Base-by-base conservation (phyloP, 805 yeast species). In the Barnettozyma wickerhamii region DNA sequence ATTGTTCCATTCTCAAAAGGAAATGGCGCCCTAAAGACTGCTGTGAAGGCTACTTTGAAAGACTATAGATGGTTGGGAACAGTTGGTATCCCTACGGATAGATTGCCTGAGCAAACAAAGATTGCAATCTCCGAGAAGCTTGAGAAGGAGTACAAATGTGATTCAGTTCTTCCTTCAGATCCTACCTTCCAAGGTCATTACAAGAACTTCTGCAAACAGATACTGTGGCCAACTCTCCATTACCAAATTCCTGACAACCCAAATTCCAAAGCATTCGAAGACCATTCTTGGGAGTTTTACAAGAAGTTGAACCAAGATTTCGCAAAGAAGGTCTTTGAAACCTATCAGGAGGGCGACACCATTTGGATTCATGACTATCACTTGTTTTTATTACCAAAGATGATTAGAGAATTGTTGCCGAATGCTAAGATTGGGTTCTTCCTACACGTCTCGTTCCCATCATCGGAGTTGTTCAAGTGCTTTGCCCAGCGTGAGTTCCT, bases 311-410 rank as follows among this genome's bases (percentile, higher is more conserved):
- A 93, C 55, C 87, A 81, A 59, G 60, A 75, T 33, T 74, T 90
- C 54, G 97, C 98, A 0, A 85, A 89, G 41, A 76, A 75, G 49
- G 71, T 91, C 34, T 75, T 84, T 3, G 74, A 71, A 28, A 65
- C 69, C 2, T 90, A 91, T 61, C 77, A 79, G 50, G 73, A 72
- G 1, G 88, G 84, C 31, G 96, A 91, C 58, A 68, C 78, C 30
- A 72, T 91, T 45, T 93, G 98, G 98, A 71, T 91, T 39, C 95
- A 91, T 60, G 99, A 91, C 62, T 91, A 91, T 59, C 98, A 93
- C 63, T 68, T 91, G 46, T 71, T 93, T 65, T 66, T 91, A 32
- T 87, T 90, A 2, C 97, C 98, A 0, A 72, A 71, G 40, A 81
- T 91, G 91, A 74, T 91, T 4, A 74, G 96, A 45, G 71, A 78